phyloP scores from a whole-genome alignment of 2,329 filamentous ascomycete species.

The Cladosporium oxysporum region DNA sequence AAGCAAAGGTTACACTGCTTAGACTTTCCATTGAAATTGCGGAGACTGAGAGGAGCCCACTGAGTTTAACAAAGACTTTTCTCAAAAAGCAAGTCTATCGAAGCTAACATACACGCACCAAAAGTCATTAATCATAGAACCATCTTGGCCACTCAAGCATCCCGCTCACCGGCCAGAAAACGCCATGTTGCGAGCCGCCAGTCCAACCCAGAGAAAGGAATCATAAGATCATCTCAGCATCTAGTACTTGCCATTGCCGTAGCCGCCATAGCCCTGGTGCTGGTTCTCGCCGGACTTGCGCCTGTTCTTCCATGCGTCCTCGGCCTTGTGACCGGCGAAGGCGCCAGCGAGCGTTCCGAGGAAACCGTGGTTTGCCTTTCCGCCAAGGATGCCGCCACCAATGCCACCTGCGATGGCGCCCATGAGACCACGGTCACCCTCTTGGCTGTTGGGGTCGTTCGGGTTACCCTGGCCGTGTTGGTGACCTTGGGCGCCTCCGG shows the following conservation, averaged over 20 bases:
- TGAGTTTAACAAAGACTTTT: not conserved
- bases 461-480: constrained; percentile 44
- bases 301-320: constrained; percentile 55
- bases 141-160: not conserved
- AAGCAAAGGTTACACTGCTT: too few species aligned
- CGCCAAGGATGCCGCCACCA: constrained; percentile 58
- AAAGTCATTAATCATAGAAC: constrained; percentile 16
- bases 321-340: constrained; percentile 56
- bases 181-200: not conserved
- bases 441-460: constrained; percentile 46
- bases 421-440: constrained; percentile 59
- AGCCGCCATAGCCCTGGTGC: constrained; percentile 15
- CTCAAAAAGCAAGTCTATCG: constrained; percentile 1
- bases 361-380: constrained; percentile 59
- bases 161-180: not conserved
- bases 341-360: constrained; percentile 60
- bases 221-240: constrained; percentile 4
- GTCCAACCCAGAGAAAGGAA: not conserved
- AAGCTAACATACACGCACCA: constrained; percentile 3
- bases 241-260: constrained; percentile 16
- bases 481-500: constrained; percentile 39
- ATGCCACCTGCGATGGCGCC: constrained; percentile 59
- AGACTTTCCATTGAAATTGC: too few species aligned
- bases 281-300: constrained; percentile 25
- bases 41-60: not conserved